Conservation (phyloP, 1,284 basidiomycete genomes). For the Chalciporus piperatoides region DNA sequence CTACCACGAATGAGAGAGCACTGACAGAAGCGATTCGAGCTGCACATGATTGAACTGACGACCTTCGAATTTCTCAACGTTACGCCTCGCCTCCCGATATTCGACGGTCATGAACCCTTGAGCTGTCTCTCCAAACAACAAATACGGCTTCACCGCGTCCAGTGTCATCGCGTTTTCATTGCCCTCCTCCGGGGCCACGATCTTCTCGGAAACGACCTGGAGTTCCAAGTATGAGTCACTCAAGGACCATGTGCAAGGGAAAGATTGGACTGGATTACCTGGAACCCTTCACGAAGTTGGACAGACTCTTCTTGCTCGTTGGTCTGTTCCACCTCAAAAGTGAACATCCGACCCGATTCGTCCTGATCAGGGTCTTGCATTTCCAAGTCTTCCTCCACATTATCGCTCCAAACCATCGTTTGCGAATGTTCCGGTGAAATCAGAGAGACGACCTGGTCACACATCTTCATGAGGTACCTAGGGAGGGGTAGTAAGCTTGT, state of each 20-base stretch:
- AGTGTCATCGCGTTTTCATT: slow-evolving; percentile 15
- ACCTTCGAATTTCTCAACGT: background rate
- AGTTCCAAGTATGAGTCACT: background rate
- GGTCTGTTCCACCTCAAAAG: slow-evolving; percentile 54
- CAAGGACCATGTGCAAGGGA: background rate
- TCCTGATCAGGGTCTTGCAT: slow-evolving; percentile 34
- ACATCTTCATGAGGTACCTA: slow-evolving; percentile 55
- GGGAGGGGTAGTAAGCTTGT: background rate
- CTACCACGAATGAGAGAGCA: background rate
- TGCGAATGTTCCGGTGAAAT: slow-evolving; percentile 44
- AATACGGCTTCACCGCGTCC: slow-evolving; percentile 18
- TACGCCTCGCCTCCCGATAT: slow-evolving; percentile 17
- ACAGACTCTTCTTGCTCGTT: slow-evolving; percentile 57
- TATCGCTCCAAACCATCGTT: slow-evolving; percentile 42
- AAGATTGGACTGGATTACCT: slow-evolving; percentile 26
- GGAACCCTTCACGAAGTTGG: slow-evolving; percentile 39
- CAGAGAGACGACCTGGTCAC: slow-evolving; percentile 49
- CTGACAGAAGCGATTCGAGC: slow-evolving; percentile 22
- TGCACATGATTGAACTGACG: slow-evolving; percentile 6
- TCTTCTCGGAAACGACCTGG: slow-evolving; percentile 17
- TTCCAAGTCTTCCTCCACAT: slow-evolving; percentile 25
- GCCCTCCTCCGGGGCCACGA: slow-evolving; percentile 10
- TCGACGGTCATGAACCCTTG: slow-evolving; percentile 35
- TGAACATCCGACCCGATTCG: slow-evolving; percentile 45
- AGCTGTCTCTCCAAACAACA: slow-evolving; percentile 35